A percentile compares a stretch with the other conserved stretches of the same genome.
Evolutionary conservation across 2,329 filamentous ascomycete species (phyloP).

Genomic region (Rhinocladiella mackenziei): DNA sequence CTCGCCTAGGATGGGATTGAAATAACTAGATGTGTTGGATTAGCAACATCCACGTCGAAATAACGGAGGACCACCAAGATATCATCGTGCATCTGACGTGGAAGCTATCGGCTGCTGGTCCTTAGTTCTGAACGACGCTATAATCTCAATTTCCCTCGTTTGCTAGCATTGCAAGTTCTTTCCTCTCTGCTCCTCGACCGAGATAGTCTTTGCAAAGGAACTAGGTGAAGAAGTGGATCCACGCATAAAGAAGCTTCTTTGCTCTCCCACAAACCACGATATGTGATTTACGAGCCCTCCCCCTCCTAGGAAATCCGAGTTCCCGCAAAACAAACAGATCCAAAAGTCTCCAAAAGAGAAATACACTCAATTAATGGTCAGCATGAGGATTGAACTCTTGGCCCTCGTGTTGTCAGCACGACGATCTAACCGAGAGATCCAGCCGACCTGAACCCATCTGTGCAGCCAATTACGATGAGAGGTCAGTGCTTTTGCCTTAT

Average conservation of each 20-base stretch:
- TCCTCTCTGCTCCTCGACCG: too few species aligned
- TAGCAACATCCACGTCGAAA: slow-evolving; percentile 27
- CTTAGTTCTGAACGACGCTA: too few species aligned
- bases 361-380: slow-evolving; percentile 1
- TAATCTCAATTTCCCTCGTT: too few species aligned
- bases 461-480: too few species aligned
- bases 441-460: slow-evolving; percentile 1
- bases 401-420: slow-evolving; percentile 7
- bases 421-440: slow-evolving; percentile 10
- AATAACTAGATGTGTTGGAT: slow-evolving; percentile 56
- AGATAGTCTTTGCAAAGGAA: too few species aligned
- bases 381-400: slow-evolving; percentile 7
- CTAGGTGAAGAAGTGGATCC: too few species aligned
- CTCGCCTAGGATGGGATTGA: slow-evolving; percentile 61
- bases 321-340: neutral
- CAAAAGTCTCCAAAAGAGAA: neutral
- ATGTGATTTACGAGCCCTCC: too few species aligned
- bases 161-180: too few species aligned
- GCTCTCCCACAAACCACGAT: too few species aligned
- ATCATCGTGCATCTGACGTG: neutral
- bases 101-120: too few species aligned
- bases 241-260: too few species aligned
- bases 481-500: too few species aligned
- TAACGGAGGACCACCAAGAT: neutral
- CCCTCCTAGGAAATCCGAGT: neutral